Base-by-base conservation (phyloP, 768 basidiomycete genomes). In the Phylloporus sp. region DNA sequence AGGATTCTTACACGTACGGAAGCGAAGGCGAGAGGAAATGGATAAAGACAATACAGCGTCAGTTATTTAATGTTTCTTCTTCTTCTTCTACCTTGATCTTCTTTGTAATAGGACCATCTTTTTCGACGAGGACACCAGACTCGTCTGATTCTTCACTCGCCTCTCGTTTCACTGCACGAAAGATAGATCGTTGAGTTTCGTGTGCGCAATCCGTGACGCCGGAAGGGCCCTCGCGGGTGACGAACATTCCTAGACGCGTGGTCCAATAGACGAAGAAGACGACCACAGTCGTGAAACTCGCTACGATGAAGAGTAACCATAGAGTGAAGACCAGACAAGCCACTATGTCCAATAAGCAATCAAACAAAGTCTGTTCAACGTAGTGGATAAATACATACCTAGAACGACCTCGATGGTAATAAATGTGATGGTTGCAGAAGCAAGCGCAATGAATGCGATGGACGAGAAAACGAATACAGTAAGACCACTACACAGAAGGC, bases 401-500 rank as follows among this genome's bases (percentile, higher is more conserved):
- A 71, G 52, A 28, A 59, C 18, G 12, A 46, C 54, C 36, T 67
- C 76, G 29, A 72, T 56, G 2, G 58, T 58, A 11, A 70, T 57
- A 47, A 70, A 70, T 24, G 52, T 63, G 18, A 72, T 56, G 31
- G 70, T 63, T 22, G 70, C 66, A 28, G 56, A 63, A 15, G 65
- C 59, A 26, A 78, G 36, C 18, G 73, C 76, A 41, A 76, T 28
- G 52, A 73, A 71, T 45, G 66, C 54, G 43, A 70, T 70, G 32
- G 67, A 58, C n/a, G 70, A 62, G 31, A 72, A 52, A 39, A 67
- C 66, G 45, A 78, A 61, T 6, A 76, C 58, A 27, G 69, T 71
- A 26, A 71, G 52, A 23, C 68, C 69, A 28, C 66, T 66, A 31
- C 23, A 13, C 12, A 35, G 12, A 36, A 48, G 40, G 22, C 12